A percentile compares a stretch with the other conserved stretches of the same genome.
phyloP scores from a whole-genome alignment of 2,329 filamentous ascomycete genomes.

The Tolypocladium cylindrosporum region DNA sequence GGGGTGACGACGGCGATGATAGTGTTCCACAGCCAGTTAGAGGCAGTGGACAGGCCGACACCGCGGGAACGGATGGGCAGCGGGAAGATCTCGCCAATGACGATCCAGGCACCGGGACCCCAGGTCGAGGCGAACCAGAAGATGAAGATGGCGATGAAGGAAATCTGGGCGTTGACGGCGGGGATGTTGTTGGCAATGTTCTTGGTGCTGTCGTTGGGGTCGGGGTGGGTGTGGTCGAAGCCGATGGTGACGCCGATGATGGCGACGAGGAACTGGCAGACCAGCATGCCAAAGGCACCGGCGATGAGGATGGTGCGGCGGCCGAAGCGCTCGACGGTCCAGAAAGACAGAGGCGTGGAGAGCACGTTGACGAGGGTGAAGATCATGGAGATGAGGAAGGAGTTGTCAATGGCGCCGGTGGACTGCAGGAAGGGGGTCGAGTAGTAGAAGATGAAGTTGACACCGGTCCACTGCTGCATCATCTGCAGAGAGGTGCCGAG shows the following conservation, averaged over 20 bases:
- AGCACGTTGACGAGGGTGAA: slow-evolving; percentile 81
- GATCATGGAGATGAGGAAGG: slow-evolving; percentile 75
- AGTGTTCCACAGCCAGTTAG: slow-evolving; percentile 89
- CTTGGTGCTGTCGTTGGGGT: slow-evolving; percentile 28
- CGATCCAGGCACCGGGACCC: slow-evolving; percentile 72
- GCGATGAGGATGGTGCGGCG: slow-evolving; percentile 71
- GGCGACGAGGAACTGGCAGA: slow-evolving; percentile 80
- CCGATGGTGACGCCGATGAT: slow-evolving; percentile 60
- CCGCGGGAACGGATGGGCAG: slow-evolving; percentile 81
- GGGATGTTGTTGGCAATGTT: slow-evolving; percentile 40
- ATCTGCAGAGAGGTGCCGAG: slow-evolving; percentile 66
- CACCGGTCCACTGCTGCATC: slow-evolving; percentile 78
- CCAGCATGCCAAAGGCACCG: slow-evolving; percentile 72
- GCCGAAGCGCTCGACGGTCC: slow-evolving; percentile 70
- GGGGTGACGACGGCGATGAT: slow-evolving; percentile 61
- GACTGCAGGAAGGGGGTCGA: slow-evolving; percentile 77
- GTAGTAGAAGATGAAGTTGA: slow-evolving; percentile 91
- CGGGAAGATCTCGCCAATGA: slow-evolving; percentile 86
- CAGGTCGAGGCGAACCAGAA: slow-evolving; percentile 87
- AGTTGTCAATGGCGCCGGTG: slow-evolving; percentile 64
- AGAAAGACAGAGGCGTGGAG: slow-evolving; percentile 84
- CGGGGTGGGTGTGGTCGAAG: slow-evolving; percentile 35
- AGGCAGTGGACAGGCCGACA: slow-evolving; percentile 77
- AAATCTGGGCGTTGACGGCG: slow-evolving; percentile 62
- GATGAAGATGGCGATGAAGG: slow-evolving; percentile 88